Evolutionary conservation across 495 filamentous ascomycete genomes (phyloP), one percentile per base, ranked within the genome.

Genomic region (Aspergillus egyptiacus): DNA sequence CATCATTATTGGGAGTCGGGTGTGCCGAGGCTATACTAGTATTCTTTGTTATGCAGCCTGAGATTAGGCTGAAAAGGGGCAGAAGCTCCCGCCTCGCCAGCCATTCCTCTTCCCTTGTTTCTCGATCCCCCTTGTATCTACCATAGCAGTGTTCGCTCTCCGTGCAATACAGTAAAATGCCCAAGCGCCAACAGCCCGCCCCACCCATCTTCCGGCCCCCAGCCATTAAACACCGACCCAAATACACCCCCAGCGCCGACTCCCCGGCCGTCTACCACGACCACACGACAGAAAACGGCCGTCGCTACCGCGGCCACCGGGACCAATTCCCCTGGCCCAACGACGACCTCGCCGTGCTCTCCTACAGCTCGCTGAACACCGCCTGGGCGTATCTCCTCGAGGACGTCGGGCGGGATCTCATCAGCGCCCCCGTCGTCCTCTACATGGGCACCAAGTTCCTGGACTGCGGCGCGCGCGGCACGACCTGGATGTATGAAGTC

Each of bases 221-320:
- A 13, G 4, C n/a, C 6, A 9, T 37, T 19, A 37, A 15, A 10
- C 35, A 3, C 10, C 5, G 17, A 20, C 39, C 14, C 6, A 42
- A 42, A 11, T 30, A 24, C 14, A 1, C 1, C 11, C 39, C 39
- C 1, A 13, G 24, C 6, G 19, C n/a, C 9, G 25, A 13, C 39
- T 42, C 39, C 2, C 24, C 39, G 4, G 4, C 24, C 14, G 39
- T 11, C 17, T 42, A 42, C 24, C 22, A 37, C n/a, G 33, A 47
- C 19, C 32, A 47, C 44, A 47, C 33, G 1, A 14, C 4, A 6
- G 44, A 45, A 47, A 47, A 47, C 23, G 23, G 44, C 31, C 19
- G 33, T 1, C 44, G 44, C 44, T 47, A 47, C 44, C 33, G 23
- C 4, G 44, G 44, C 32, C 33, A 36, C 32, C 36, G 19, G 32